Percentiles rank a stretch among this genome's conserved stretches.
phyloP scores from a whole-genome alignment of 441 rosid species.

The Codiaeum variegatum region DNA sequence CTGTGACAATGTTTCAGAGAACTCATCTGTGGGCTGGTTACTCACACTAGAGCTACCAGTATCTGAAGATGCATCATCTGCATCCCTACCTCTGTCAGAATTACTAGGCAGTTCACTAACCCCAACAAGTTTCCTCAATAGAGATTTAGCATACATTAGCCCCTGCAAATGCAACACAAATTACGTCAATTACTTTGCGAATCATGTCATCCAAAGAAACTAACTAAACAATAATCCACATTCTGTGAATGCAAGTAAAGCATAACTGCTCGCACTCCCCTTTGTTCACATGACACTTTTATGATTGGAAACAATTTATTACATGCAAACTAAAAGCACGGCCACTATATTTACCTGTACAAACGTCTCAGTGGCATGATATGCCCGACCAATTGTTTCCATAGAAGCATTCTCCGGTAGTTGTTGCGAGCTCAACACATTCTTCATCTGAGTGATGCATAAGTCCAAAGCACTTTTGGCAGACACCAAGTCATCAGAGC shows the following conservation, averaged over 20 bases:
- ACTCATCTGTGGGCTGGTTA: constrained; percentile 79
- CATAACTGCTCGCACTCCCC: background rate
- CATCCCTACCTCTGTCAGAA: constrained; percentile 73
- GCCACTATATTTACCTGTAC: constrained; percentile 59
- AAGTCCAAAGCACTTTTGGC: constrained; percentile 83
- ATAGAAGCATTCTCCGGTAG: constrained; percentile 86
- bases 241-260: background rate
- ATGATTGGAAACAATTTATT: constrained; percentile 9
- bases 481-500: constrained; percentile 83
- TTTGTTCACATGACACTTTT: constrained; percentile 10
- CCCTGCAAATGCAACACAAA: constrained; percentile 54
- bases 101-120: constrained; percentile 48
- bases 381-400: constrained; percentile 91
- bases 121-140: constrained; percentile 75
- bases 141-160: constrained; percentile 74
- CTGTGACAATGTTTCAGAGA: constrained; percentile 65
- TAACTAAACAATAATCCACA: background rate
- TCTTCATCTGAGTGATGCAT: constrained; percentile 84
- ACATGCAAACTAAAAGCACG: constrained; percentile 9
- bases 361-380: constrained; percentile 89
- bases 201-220: background rate
- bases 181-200: constrained; percentile 11
- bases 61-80: constrained; percentile 88
- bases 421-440: constrained; percentile 71
- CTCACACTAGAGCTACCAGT: constrained; percentile 92